These are phyloP conservation scores for Mycena pura DNA, from an alignment of 768 basidiomycete genomes.

Conservation along the genomic window DNA sequence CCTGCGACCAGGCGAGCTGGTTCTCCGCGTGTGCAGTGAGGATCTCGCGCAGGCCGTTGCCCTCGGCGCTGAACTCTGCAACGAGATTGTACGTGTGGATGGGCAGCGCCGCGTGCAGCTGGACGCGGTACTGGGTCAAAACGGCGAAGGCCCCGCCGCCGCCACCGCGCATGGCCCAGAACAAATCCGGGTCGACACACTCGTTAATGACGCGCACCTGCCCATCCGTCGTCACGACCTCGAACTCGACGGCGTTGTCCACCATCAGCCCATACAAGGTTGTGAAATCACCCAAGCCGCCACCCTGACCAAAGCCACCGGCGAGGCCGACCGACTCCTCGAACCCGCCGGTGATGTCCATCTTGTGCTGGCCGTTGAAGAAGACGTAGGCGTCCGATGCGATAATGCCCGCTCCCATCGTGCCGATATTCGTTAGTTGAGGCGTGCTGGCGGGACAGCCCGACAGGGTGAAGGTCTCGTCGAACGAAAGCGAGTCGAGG, in stretches of 20 bases:
- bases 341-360: constrained; percentile 16
- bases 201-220: constrained; percentile 12
- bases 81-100: constrained; percentile 15
- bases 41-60: constrained; percentile 17
- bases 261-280: constrained; percentile 13
- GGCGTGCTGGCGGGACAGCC: constrained; percentile 13
- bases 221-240: constrained; percentile 15
- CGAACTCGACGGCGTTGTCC: constrained; percentile 13
- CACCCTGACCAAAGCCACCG: constrained; percentile 11
- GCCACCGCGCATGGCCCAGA: constrained; percentile 18
- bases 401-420: constrained; percentile 16
- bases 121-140: constrained; percentile 11
- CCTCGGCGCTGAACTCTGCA: constrained; percentile 13
- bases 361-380: constrained; percentile 19
- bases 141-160: constrained; percentile 17
- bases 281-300: constrained; percentile 8
- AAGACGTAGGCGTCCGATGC: constrained; percentile 15
- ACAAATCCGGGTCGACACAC: constrained; percentile 14
- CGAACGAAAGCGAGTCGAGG: constrained; percentile 13
- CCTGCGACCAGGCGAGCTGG: constrained; percentile 17
- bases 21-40: constrained; percentile 14
- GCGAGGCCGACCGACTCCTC: constrained; percentile 16
- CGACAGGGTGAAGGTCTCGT: constrained; percentile 14
- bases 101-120: constrained; percentile 11
- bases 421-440: constrained; percentile 11